Conservation (phyloP, 768 basidiomycete genomes). For the Kwoniella sp. region DNA sequence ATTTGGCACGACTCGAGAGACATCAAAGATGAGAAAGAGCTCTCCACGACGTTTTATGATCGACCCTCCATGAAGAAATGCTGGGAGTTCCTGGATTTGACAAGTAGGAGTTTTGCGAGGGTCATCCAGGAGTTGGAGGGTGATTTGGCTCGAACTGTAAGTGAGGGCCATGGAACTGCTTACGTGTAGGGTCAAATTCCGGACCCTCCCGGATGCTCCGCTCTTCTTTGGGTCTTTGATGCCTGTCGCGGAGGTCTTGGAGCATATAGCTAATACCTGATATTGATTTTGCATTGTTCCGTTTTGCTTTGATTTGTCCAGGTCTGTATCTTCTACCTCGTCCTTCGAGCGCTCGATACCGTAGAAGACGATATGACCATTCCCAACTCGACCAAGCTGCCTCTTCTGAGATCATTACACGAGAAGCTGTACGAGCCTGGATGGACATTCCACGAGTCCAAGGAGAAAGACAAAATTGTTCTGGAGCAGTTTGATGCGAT, state of each 20-base stretch:
- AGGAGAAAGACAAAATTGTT: conserved; percentile 84
- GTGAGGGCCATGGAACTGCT: too few relatives aligned
- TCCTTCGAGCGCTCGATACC: conserved; percentile 91
- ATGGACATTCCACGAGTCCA: conserved; percentile 82
- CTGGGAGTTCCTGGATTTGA: conserved; percentile 85
- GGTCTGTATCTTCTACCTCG: conserved; percentile 94
- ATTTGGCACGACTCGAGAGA: conserved; percentile 83
- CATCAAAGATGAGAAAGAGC: conserved; percentile 73
- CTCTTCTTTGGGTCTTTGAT: too few relatives aligned
- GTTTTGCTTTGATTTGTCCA: too few relatives aligned
- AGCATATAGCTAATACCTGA: too few relatives aligned
- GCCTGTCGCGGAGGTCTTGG: too few relatives aligned
- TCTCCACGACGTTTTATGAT: conserved; percentile 82
- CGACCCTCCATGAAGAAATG: conserved; percentile 81
- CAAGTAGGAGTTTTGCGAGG: conserved; percentile 83
- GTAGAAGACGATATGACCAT: conserved; percentile 99
- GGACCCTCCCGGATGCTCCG: too few relatives aligned
- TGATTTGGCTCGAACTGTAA: conserved; percentile 84
- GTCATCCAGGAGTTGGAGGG: conserved; percentile 97
- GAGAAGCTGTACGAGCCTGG: conserved; percentile 74
- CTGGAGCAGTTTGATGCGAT: conserved; percentile 80
- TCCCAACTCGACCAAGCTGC: conserved; percentile 79
- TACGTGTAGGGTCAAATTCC: too few relatives aligned
- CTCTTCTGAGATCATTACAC: conserved; percentile 80
- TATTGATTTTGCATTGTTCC: too few relatives aligned